Evolutionary conservation across 768 basidiomycete genomes (phyloP).

Genomic region (Russula sp.): DNA sequence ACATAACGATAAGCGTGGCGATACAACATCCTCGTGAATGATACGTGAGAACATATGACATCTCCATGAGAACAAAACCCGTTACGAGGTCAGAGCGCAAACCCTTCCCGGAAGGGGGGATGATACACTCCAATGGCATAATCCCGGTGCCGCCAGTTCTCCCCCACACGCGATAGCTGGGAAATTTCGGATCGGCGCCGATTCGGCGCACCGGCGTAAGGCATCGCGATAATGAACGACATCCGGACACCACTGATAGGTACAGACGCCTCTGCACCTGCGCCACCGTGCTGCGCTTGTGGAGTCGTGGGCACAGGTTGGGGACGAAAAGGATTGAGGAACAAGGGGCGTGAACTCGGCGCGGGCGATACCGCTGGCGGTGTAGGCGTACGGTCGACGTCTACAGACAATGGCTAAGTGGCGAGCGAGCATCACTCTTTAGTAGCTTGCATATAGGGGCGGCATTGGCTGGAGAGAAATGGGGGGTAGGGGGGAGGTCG

Average conservation of each 20-base stretch:
- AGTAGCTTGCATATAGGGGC: background rate
- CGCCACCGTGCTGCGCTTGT: background rate
- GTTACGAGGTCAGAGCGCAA: background rate
- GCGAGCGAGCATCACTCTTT: too few relatives aligned
- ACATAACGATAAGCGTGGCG: background rate
- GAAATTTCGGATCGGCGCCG: slow-evolving; percentile 9
- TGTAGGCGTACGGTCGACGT: background rate
- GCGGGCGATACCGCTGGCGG: too few relatives aligned
- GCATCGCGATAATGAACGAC: slow-evolving; percentile 22
- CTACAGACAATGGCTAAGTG: slow-evolving; percentile 12
- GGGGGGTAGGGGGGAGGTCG: background rate
- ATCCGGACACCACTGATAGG: background rate
- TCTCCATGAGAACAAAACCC: background rate
- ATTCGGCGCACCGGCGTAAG: background rate
- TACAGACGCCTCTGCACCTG: background rate
- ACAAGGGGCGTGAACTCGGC: background rate
- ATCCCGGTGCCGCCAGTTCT: slow-evolving; percentile 13
- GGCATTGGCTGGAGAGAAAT: background rate
- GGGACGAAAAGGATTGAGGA: background rate
- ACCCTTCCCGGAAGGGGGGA: slow-evolving; percentile 11
- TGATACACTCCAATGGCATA: slow-evolving; percentile 20
- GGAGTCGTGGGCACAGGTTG: background rate
- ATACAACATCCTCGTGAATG: background rate
- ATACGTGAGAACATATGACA: background rate
- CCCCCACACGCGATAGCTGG: background rate